These are phyloP conservation scores for Hibiscus trionum DNA, from an alignment of 345 rosid species.

Conservation along the genomic window DNA sequence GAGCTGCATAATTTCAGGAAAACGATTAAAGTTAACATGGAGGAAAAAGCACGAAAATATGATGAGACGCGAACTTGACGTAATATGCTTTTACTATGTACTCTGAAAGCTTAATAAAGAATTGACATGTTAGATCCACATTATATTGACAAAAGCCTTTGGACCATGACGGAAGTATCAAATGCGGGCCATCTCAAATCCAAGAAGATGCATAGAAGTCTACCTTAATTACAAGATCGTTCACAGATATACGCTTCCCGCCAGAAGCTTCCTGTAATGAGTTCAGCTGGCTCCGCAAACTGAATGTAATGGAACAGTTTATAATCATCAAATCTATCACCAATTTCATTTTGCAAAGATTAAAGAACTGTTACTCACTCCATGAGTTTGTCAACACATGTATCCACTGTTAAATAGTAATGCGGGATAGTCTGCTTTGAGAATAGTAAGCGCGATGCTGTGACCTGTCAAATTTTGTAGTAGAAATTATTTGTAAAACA, in stretches of 20 bases:
- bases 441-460: slow-evolving; percentile 80
- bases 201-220: slow-evolving; percentile 6
- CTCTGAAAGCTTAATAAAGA: not conserved
- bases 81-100: not conserved
- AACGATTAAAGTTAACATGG: not conserved
- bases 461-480: slow-evolving; percentile 48
- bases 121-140: not conserved
- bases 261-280: slow-evolving; percentile 85
- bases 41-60: not conserved
- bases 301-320: slow-evolving; percentile 25
- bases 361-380: slow-evolving; percentile 38
- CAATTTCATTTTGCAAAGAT: not conserved
- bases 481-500: slow-evolving; percentile 14
- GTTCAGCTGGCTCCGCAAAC: slow-evolving; percentile 74
- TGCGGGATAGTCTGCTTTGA: slow-evolving; percentile 98
- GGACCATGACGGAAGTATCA: not conserved
- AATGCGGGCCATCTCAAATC: not conserved
- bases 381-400: slow-evolving; percentile 91
- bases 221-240: slow-evolving; percentile 99
- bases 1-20: not conserved
- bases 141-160: not conserved
- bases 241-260: slow-evolving; percentile 83
- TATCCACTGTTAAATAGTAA: slow-evolving; percentile 86
- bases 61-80: not conserved
- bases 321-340: not conserved